A percentile compares a stretch with the other conserved stretches of the same genome.
Evolutionary conservation across 2,329 filamentous ascomycete genomes (phyloP).

Genomic region (Teratosphaeria zuluensis): DNA sequence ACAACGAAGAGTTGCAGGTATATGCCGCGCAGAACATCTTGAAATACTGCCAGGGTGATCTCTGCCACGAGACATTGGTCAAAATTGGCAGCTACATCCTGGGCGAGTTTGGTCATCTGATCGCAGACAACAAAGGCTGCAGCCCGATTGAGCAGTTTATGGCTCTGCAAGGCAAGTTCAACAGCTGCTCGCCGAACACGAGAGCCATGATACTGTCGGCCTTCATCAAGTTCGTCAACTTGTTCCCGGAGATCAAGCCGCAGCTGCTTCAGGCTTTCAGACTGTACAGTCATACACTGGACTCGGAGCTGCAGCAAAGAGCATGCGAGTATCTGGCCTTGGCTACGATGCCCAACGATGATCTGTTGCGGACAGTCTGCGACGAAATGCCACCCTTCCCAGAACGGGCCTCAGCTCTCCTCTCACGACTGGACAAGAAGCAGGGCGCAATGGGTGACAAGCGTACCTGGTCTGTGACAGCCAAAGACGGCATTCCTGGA

Average conservation of each 20-base stretch:
- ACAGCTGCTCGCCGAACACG: conserved; percentile 78
- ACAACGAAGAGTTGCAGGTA: conserved; percentile 95
- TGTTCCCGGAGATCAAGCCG: conserved; percentile 97
- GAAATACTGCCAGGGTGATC: conserved; percentile 82
- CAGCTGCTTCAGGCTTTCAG: conserved; percentile 85
- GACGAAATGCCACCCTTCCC: conserved; percentile 99
- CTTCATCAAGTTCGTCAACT: conserved; percentile 95
- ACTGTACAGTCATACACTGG: conserved; percentile 85
- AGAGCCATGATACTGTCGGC: conserved; percentile 89
- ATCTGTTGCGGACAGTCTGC: conserved; percentile 83
- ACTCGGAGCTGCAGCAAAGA: conserved; percentile 90
- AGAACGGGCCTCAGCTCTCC: conserved; percentile 79
- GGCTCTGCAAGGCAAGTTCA: conserved; percentile 81
- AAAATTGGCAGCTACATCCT: conserved; percentile 96
- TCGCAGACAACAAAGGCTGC: conserved; percentile 83
- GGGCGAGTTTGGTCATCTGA: conserved; percentile 92
- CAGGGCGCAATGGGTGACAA: conserved; percentile 81
- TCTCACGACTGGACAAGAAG: conserved; percentile 90
- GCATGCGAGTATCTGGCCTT: conserved; percentile 90
- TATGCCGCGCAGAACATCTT: conserved; percentile 92
- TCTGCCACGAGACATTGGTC: conserved; percentile 92
- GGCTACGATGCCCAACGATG: conserved; percentile 77
- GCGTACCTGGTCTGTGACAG: conserved; percentile 94
- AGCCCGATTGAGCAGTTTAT: conserved; percentile 97
- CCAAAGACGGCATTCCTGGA: conserved; percentile 58